Base-by-base conservation (phyloP, 2,329 filamentous ascomycete genomes). In the Verticillium nubilum region DNA sequence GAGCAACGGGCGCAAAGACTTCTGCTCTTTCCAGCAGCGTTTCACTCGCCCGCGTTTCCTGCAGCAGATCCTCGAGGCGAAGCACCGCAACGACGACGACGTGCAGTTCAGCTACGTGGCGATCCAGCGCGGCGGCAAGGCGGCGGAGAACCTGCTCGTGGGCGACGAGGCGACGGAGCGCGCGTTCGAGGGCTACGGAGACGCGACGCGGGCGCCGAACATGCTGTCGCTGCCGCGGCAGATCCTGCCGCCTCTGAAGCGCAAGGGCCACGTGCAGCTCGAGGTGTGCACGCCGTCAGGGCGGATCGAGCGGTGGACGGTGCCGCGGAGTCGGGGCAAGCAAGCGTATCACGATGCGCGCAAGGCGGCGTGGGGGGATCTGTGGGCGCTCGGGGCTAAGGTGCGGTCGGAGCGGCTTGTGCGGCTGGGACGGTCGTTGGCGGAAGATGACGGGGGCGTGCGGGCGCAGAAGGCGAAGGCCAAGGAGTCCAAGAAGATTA, bases 361-460 rank as follows among this genome's bases (percentile, higher is more conserved):
- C 62, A 99, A 99, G 76, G 84, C 89, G 0, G 78, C 78, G 58
- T 98, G 94, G 95, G 95, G 95, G 42, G 95, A 98, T 71, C 79
- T 98, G 10, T 99, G 95, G 95, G 92, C 94, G 0, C 80, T 98
- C 0, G 95, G 95, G 0, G 94, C 93, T 25, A 98, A 98, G 80
- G 96, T 92, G 0, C 82, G 92, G 13, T 83, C 89, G 4, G 69
- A 74, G 2, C 79, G 90, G 54, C 79, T 77, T 15, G 76, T 90
- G 52, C 83, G 86, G 7, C 74, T 89, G 3, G 90, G 90, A 57
- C 72, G 70, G 62, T 75, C 70, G 33, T 65, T 63, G 15, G 69
- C 66, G 5, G 68, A 70, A 0, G 74, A 79, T 28, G 81, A 82
- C 42, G 79, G 78, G 4, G 79, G 78, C 3, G 77, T 80, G 57